These are phyloP conservation scores for Ogataea neopini DNA, from an alignment of 805 yeast genomes.

Conservation along the genomic window DNA sequence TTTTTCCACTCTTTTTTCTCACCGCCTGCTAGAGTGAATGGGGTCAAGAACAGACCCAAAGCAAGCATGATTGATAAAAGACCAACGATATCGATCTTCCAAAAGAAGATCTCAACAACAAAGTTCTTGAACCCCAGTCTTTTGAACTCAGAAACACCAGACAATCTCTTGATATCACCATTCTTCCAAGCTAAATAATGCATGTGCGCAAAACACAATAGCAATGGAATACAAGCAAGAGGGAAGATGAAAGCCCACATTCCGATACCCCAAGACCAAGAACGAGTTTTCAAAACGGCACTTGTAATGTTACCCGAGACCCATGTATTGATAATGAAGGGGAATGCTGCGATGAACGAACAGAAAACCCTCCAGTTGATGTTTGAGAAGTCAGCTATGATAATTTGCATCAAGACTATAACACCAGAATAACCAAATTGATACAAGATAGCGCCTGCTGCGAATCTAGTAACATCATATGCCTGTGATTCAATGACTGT, in stretches of 20 bases:
- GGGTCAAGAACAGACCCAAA: slow-evolving; percentile 66
- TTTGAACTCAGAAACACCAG: slow-evolving; percentile 30
- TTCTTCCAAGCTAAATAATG: slow-evolving; percentile 50
- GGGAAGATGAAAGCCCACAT: slow-evolving; percentile 83
- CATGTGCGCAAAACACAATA: slow-evolving; percentile 57
- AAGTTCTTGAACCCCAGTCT: slow-evolving; percentile 35
- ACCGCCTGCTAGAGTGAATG: slow-evolving; percentile 79
- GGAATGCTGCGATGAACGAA: slow-evolving; percentile 67
- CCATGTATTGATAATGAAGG: slow-evolving; percentile 80
- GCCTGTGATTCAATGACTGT: slow-evolving; percentile 66
- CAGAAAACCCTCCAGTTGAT: slow-evolving; percentile 70
- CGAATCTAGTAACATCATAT: slow-evolving; percentile 53
- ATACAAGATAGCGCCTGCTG: slow-evolving; percentile 64
- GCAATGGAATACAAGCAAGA: slow-evolving; percentile 58
- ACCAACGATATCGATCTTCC: slow-evolving; percentile 70
- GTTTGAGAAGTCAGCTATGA: slow-evolving; percentile 66
- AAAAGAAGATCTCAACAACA: slow-evolving; percentile 47
- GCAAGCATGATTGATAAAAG: slow-evolving; percentile 52
- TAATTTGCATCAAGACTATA: slow-evolving; percentile 53
- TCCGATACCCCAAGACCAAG: slow-evolving; percentile 76
- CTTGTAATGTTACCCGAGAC: slow-evolving; percentile 59
- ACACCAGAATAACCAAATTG: slow-evolving; percentile 65
- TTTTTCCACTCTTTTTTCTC: slow-evolving; percentile 51
- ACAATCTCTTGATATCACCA: slow-evolving; percentile 48
- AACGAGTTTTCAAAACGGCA: slow-evolving; percentile 34